These are phyloP conservation scores for Curvularia eragrostidis DNA, from an alignment of 2,329 filamentous ascomycete species.

Conservation along the genomic window DNA sequence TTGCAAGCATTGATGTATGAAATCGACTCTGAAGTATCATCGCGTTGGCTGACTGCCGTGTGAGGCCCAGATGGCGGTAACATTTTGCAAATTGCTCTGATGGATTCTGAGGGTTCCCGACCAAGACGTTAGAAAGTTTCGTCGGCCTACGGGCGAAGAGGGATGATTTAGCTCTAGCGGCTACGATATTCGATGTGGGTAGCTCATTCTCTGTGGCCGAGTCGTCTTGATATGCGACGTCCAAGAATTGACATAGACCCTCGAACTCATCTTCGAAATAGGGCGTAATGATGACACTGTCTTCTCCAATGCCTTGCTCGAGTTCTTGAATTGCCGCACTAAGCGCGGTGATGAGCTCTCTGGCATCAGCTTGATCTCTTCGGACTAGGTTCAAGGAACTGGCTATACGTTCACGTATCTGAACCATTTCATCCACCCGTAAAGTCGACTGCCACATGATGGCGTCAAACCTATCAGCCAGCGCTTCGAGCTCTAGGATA, in stretches of 20 bases:
- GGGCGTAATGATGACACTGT: conserved; percentile 35
- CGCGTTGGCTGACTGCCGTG: conserved; percentile 26
- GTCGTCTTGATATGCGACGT: conserved; percentile 31
- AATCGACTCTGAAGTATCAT: conserved; percentile 39
- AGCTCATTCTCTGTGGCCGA: conserved; percentile 11
- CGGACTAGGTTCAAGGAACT: conserved; percentile 44
- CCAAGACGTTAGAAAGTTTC: conserved; percentile 24
- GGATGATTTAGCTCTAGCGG: conserved; percentile 36
- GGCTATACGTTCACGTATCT: conserved; percentile 45
- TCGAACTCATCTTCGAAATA: conserved; percentile 50
- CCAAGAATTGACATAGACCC: conserved; percentile 47
- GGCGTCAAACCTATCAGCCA: conserved; percentile 56
- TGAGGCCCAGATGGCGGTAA: conserved; percentile 36
- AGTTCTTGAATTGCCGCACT: conserved; percentile 39
- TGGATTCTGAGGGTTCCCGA: conserved; percentile 17
- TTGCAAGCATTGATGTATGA: conserved; percentile 39
- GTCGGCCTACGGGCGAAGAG: conserved; percentile 49
- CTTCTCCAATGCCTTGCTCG: conserved; percentile 37
- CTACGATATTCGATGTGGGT: conserved; percentile 20
- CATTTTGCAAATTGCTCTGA: conserved; percentile 32
- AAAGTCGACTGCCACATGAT: conserved; percentile 47
- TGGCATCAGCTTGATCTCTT: conserved; percentile 37
- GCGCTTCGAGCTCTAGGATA: conserved; percentile 52
- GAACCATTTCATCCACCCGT: conserved; percentile 44
- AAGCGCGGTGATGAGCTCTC: conserved; percentile 40